Base-by-base conservation (phyloP, 1,284 basidiomycete genomes). In the Ganoderma lingzhi region DNA sequence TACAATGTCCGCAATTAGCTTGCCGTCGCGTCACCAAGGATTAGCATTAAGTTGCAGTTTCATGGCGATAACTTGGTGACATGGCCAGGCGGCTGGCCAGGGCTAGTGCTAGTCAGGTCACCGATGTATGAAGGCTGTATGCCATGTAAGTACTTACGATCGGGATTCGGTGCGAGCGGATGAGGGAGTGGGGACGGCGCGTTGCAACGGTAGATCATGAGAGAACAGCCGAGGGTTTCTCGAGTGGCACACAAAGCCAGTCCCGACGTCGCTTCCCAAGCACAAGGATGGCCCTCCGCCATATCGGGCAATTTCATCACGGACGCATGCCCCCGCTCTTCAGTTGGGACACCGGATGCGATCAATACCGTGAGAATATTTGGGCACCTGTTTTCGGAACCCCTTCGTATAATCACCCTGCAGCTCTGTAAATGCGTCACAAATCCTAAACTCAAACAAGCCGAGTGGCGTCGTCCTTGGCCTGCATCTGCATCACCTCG, bases 381-480 rank as follows among this genome's bases (percentile, higher is more conserved):
- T 14, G 14, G 19, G 2, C 17, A 45, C 44, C 15, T 19, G 44
- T 45, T 19, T 45, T 19, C 23, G 45, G 19, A 5, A 63, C 62
- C 62, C 19, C 19, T 51, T 45, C 30, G 45, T 53, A 63, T 53
- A 41, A 63, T 63, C 62, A 63, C n/a, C 62, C 15, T 35, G 53
- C 32, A 51, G 48, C 23, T 51, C 45, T n/a, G 1, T 9, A 10
- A 8, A n/a, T 9, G 6, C 44, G 17, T 45, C 44, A 45, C 44
- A 44, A 53, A 53, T 53, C 23, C 51, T 55, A 55, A 30, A 48
- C 48, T 51, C 23, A 28, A 28, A 12, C 30, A 56, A 17, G 14
- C 30, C 53, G 53, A 56, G 53, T 56, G 53, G 53, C 53, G 53
- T 56, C 23, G 9, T 51, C 45, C n/a, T 6, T 17, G 17, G 17